A percentile compares a stretch with the other conserved stretches of the same genome.
These are phyloP conservation scores for Aspergillus amoenus DNA, from an alignment of 2,329 filamentous ascomycete genomes.

Conservation along the genomic window DNA sequence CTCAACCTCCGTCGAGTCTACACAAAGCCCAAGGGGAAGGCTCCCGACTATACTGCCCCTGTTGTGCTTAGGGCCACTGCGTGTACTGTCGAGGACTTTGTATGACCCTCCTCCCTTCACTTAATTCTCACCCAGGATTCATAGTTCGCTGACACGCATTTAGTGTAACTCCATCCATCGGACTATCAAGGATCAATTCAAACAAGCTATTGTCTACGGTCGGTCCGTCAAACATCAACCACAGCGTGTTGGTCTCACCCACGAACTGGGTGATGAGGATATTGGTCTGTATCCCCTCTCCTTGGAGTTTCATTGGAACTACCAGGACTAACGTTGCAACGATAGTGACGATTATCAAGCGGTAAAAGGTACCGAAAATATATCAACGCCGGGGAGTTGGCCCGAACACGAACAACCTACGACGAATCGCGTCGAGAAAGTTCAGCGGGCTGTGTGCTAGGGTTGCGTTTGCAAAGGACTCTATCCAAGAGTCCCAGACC, in stretches of 20 bases:
- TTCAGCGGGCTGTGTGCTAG: slow-evolving; percentile 18
- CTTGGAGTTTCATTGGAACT: slow-evolving; percentile 3
- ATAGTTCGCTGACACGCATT: slow-evolving; percentile 32
- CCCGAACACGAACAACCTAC: slow-evolving; percentile 27
- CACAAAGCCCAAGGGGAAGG: slow-evolving; percentile 94
- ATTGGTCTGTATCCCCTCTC: slow-evolving; percentile 66
- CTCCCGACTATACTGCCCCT: slow-evolving; percentile 87
- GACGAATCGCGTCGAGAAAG: slow-evolving; percentile 26
- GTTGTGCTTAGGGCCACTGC: slow-evolving; percentile 81
- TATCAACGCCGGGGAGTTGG: slow-evolving; percentile 20
- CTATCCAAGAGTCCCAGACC: slow-evolving; percentile 25
- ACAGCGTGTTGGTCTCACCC: slow-evolving; percentile 85
- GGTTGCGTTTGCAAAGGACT: slow-evolving; percentile 21
- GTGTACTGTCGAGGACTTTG: slow-evolving; percentile 95
- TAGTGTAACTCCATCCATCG: slow-evolving; percentile 97
- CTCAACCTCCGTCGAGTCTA: slow-evolving; percentile 88
- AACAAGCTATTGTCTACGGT: slow-evolving; percentile 91
- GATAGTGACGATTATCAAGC: slow-evolving; percentile 67
- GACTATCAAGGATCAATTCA: slow-evolving; percentile 93
- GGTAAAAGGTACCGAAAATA: slow-evolving; percentile 46
- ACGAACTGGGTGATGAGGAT: slow-evolving; percentile 94
- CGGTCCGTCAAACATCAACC: slow-evolving; percentile 99
- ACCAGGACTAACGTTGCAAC: slow-evolving; percentile 24
- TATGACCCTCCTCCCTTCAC: slow-evolving; percentile 50
- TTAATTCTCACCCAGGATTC: background rate